phyloP scores from a whole-genome alignment of 2,329 filamentous ascomycete species.

The Podosphaera fusca region DNA sequence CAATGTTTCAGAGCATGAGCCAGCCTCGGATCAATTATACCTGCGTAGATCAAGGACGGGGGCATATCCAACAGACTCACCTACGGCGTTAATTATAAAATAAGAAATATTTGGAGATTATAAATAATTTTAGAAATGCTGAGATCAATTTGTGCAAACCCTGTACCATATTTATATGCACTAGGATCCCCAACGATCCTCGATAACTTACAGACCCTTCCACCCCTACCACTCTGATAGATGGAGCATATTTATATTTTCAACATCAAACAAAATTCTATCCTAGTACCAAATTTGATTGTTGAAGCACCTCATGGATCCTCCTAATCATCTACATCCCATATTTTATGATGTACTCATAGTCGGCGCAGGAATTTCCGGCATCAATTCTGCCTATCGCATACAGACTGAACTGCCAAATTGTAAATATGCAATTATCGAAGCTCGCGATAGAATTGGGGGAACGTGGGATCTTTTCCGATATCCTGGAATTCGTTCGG shows the following conservation, averaged over 20 bases:
- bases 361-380: constrained; percentile 51
- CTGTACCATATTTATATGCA: not conserved
- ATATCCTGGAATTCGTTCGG: constrained; percentile 48
- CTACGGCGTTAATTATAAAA: no score
- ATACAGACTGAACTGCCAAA: constrained; percentile 32
- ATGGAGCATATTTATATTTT: not conserved
- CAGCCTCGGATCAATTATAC: not conserved
- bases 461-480: constrained; percentile 63
- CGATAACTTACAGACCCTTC: not conserved
- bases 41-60: not conserved
- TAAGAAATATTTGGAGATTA: not conserved
- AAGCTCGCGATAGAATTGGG: constrained; percentile 40
- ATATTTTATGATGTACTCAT: constrained; percentile 30
- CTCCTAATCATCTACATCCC: not conserved
- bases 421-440: constrained; percentile 40
- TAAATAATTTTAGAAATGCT: not conserved
- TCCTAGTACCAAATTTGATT: not conserved
- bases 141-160: not conserved
- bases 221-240: no score
- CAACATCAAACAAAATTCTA: not conserved
- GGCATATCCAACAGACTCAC: not conserved
- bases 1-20: not conserved
- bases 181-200: not conserved
- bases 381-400: constrained; percentile 54
- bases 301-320: not conserved